A percentile compares a stretch with the other conserved stretches of the same genome.
Evolutionary conservation across 257 asterid species (phyloP).

Genomic region (Cynanchum wilfordii): DNA sequence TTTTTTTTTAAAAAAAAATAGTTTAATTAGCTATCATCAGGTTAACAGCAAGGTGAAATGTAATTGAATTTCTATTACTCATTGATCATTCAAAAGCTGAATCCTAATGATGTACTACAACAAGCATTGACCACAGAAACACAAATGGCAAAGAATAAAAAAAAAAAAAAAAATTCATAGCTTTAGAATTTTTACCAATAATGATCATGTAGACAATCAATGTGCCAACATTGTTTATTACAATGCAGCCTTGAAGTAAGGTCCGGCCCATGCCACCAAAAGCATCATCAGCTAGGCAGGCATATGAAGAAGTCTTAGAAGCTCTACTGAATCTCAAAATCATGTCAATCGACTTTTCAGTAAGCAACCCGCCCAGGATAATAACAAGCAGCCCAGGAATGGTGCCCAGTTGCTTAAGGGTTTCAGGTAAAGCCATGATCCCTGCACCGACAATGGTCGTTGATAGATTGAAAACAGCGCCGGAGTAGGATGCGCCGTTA

Average conservation of each 20-base stretch:
- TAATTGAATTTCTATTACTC: neutral
- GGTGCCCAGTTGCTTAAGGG: conserved; percentile 68
- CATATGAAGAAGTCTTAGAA: conserved; percentile 60
- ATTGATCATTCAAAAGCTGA: neutral
- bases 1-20: neutral
- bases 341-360: conserved; percentile 74
- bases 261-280: conserved; percentile 60
- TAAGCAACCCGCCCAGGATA: conserved; percentile 56
- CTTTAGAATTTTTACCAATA: conserved; percentile 40
- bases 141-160: neutral
- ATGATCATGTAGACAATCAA: conserved; percentile 85
- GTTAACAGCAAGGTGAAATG: neutral
- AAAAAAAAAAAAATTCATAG: neutral
- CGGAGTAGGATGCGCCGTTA: conserved; percentile 60
- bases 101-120: neutral
- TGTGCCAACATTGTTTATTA: conserved; percentile 64
- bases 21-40: neutral
- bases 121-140: neutral
- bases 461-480: conserved; percentile 82
- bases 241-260: conserved; percentile 60
- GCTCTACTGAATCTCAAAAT: conserved; percentile 62
- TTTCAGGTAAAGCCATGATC: conserved; percentile 86
- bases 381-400: conserved; percentile 65
- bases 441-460: conserved; percentile 88
- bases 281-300: conserved; percentile 63